Conservation (phyloP, 1,139 yeast genomes). For the Tardiomyces depauwii region DNA sequence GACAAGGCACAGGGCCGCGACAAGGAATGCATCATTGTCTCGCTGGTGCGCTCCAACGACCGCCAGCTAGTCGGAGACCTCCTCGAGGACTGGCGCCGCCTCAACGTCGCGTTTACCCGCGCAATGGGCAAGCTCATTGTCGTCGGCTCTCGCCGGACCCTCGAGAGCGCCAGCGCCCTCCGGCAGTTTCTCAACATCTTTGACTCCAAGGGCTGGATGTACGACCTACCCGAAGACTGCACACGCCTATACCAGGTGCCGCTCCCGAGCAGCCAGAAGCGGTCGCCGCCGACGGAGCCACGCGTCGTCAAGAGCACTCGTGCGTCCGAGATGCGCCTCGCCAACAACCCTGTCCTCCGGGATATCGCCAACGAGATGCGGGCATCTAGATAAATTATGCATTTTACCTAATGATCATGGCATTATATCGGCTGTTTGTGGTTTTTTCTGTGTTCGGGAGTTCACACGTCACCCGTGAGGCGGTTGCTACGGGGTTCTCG, state of each 20-base stretch:
- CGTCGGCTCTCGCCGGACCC: conserved; percentile 63
- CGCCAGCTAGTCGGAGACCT: conserved; percentile 65
- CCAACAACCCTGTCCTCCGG: no score
- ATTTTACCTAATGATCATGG: no score
- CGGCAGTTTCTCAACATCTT: conserved; percentile 53
- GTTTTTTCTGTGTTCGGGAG: no score
- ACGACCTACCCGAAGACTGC: conserved; percentile 17
- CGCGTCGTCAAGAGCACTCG: no score
- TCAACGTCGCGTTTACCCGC: conserved; percentile 90
- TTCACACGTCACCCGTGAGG: no score
- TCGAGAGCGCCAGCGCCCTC: conserved; percentile 45
- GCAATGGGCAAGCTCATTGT: conserved; percentile 76
- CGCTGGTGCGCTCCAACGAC: conserved; percentile 73
- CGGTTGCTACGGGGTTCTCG: no score
- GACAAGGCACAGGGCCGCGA: conserved; percentile 97
- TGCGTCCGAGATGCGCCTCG: no score
- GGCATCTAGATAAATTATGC: no score
- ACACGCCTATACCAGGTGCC: not conserved
- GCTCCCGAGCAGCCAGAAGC: not conserved
- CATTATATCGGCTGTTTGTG: no score
- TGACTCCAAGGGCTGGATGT: conserved; percentile 53
- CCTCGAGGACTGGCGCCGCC: conserved; percentile 78
- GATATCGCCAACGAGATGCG: no score
- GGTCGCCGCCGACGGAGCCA: no score
- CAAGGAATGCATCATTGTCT: conserved; percentile 78